Evolutionary conservation across 768 basidiomycete genomes (phyloP).

Genomic region (Russula olivacea): DNA sequence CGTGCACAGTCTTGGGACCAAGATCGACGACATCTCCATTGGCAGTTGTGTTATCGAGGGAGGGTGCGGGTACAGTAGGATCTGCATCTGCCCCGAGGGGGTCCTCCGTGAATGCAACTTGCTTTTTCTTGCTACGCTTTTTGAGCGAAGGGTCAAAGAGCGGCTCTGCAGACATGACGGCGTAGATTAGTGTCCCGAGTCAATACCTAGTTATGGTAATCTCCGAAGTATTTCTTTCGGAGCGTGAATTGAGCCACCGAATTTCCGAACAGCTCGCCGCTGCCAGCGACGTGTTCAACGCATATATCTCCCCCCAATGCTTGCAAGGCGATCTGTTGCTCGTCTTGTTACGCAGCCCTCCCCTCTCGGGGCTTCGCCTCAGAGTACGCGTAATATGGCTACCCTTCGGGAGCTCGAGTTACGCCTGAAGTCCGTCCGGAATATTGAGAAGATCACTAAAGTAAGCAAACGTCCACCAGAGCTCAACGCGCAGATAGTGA

Average conservation of each 20-base stretch:
- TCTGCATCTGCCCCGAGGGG: constrained; percentile 77
- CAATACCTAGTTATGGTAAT: constrained; percentile 4
- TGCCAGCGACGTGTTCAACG: constrained; percentile 24
- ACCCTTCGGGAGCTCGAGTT: constrained; percentile 97
- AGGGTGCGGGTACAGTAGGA: constrained; percentile 72
- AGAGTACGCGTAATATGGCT: constrained; percentile 81
- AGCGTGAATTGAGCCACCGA: constrained; percentile 15
- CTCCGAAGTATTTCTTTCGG: constrained; percentile 15
- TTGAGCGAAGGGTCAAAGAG: constrained; percentile 80
- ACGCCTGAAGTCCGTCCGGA: constrained; percentile 91
- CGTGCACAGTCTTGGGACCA: constrained; percentile 68
- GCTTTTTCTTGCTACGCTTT: constrained; percentile 80
- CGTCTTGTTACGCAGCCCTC: constrained; percentile 40
- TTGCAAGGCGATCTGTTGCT: constrained; percentile 44
- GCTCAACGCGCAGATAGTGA: background rate
- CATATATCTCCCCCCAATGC: constrained; percentile 34
- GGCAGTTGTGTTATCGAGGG: constrained; percentile 63
- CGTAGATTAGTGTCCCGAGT: constrained; percentile 15
- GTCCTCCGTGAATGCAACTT: constrained; percentile 79
- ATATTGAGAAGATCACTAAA: constrained; percentile 99
- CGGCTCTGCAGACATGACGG: constrained; percentile 65
- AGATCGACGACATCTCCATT: constrained; percentile 72
- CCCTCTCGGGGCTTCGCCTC: constrained; percentile 37
- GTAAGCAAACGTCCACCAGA: constrained; percentile 40
- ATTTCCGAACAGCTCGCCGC: constrained; percentile 16